Percentiles rank a stretch among this genome's conserved stretches.
phyloP scores from a whole-genome alignment of 192 early-diverging fungal species.

The Mortierella claussenii region DNA sequence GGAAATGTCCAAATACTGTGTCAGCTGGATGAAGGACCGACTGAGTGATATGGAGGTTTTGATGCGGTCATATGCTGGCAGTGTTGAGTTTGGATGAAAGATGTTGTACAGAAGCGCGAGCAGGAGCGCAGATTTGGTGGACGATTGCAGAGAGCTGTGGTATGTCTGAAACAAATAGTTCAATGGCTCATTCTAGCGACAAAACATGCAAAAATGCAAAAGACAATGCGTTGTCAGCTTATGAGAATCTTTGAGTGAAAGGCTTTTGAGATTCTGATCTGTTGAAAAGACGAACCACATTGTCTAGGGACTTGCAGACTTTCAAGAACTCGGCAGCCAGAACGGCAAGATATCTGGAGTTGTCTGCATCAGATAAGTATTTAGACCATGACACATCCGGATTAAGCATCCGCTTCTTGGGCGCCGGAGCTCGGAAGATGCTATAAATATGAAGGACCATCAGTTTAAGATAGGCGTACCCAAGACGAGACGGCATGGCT shows the following conservation, averaged over 20 bases:
- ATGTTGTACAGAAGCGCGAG: conserved; percentile 47
- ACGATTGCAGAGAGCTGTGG: conserved; percentile 30
- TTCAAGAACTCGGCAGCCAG: conserved; percentile 46
- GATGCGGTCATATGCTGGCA: conserved; percentile 42
- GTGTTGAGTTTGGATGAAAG: conserved; percentile 41
- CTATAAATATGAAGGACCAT: conserved; percentile 3
- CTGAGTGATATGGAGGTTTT: conserved; percentile 45
- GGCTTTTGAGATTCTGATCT: too few species aligned
- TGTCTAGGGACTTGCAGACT: conserved; percentile 43
- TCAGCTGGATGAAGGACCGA: conserved; percentile 40
- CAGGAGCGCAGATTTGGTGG: conserved; percentile 28
- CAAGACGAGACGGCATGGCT: neutral
- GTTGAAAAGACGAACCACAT: conserved; percentile 16
- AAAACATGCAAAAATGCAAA: too few species aligned
- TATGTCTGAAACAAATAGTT: conserved; percentile 28
- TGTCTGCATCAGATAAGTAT: conserved; percentile 38
- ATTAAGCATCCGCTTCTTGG: conserved; percentile 37
- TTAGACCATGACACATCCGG: conserved; percentile 25
- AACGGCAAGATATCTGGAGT: conserved; percentile 26
- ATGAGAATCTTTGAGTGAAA: too few species aligned
- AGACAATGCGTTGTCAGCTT: too few species aligned
- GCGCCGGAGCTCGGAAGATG: conserved; percentile 31
- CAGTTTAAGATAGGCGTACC: neutral
- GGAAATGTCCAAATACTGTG: conserved; percentile 45
- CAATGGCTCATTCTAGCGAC: conserved; percentile 40